Evolutionary conservation across 2,329 filamentous ascomycete species (phyloP), one percentile per base, ranked within the genome.

Genomic region (Neonectria neomacrospora): DNA sequence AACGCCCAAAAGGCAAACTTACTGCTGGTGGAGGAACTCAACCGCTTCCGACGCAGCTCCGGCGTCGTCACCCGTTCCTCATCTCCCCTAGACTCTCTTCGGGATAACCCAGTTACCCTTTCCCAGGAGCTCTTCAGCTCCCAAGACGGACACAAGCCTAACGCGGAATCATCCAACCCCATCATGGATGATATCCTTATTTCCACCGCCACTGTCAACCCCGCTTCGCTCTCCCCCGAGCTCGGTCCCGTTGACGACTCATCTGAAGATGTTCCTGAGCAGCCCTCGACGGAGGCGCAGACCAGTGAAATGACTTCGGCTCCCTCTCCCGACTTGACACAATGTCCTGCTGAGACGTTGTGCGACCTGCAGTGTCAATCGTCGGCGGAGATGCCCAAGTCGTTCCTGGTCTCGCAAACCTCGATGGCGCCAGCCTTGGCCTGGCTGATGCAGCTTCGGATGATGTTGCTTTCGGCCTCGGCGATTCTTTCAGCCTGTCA

Each of bases 281-380:
- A 77, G 44, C 54, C 69, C n/a, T 61, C 63, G 32, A 64, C 61
- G 18, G 72, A 75, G 23, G 63, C 63, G 30, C 64, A 67, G 59
- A 34, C 65, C 60, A 66, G 51, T 50, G 71, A 78, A 71, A 65
- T 67, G 65, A 73, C 70, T 54, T 48, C 68, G 67, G 72, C 75
- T 71, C 75, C 80, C 83, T 87, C 90, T 82, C 86, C 92, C 89
- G 93, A 96, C 87, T 83, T 88, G 96, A 96, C 94, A 97, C 96
- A 97, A 97, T 94, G 96, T 97, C 94, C 96, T 98, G 96, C 96
- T 87, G 96, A 88, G 94, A 91, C 97, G 95, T 97, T 98, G 96
- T 98, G 91, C 80, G 96, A 97, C 96, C 96, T 97, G 96, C 96
- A 91, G 96, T 99, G 96, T 98, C 96, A 90, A 95, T 94, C 89